These are phyloP conservation scores for Eimeria praecox DNA, from an alignment of 169 alveolate species.

Conservation along the genomic window DNA sequence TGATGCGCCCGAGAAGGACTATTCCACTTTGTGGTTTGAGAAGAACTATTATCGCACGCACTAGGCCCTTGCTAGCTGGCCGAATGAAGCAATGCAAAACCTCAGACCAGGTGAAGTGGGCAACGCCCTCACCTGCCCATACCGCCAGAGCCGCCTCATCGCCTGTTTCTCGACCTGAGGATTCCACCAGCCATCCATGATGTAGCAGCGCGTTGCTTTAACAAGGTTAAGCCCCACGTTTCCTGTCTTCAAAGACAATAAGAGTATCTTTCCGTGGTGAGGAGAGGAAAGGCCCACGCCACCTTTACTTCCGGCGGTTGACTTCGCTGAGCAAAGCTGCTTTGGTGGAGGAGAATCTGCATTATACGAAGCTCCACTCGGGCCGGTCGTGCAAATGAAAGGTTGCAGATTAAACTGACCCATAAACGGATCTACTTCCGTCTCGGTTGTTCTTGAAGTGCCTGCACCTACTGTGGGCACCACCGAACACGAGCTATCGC, in stretches of 20 bases:
- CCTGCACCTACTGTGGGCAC: not conserved
- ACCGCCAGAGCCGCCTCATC: constrained; percentile 96
- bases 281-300: not conserved
- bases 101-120: not conserved
- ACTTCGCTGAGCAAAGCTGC: not conserved
- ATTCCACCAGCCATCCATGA: constrained; percentile 95
- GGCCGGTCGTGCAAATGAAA: not conserved
- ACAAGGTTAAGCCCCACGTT: constrained; percentile 94
- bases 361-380: not conserved
- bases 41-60: not conserved
- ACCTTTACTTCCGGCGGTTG: constrained; percentile 46
- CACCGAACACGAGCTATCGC: not conserved
- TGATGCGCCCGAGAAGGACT: not conserved
- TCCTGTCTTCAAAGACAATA: constrained; percentile 93
- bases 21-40: not conserved
- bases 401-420: constrained; percentile 28
- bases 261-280: constrained; percentile 85
- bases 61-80: too few species aligned
- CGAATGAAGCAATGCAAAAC: not conserved
- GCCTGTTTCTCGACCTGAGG: constrained; percentile 97
- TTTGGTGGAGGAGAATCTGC: not conserved
- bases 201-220: constrained; percentile 88
- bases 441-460: not conserved
- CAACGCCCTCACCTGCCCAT: constrained; percentile 93
- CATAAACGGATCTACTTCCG: constrained; percentile 50